Percentiles rank a stretch among this genome's conserved stretches.
These are phyloP conservation scores for Penicillium sp. DNA, from an alignment of 2,329 filamentous ascomycete genomes.

Conservation along the genomic window DNA sequence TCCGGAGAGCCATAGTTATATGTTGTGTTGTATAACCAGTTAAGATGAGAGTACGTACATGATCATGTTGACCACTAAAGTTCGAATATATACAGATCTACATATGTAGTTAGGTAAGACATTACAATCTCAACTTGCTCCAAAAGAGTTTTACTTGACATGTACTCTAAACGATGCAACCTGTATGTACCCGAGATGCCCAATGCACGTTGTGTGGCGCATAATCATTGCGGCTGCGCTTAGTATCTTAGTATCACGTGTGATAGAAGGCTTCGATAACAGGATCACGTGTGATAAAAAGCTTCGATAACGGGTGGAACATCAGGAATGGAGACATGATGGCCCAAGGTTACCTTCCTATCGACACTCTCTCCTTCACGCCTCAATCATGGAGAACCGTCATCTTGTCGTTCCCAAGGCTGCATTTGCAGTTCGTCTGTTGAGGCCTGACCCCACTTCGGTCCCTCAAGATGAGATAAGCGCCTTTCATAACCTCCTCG, in stretches of 20 bases:
- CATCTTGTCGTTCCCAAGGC: slow-evolving; percentile 76
- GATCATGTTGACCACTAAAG: no score
- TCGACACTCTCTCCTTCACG: neutral
- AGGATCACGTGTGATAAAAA: neutral
- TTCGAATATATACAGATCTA: no score
- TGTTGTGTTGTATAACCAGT: no score
- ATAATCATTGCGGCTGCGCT: no score
- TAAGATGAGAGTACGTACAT: no score
- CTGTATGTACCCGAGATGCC: no score
- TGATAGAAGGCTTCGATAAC: slow-evolving; percentile 6
- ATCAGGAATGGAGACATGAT: neutral
- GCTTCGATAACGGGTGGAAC: slow-evolving; percentile 5
- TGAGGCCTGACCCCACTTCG: slow-evolving; percentile 70
- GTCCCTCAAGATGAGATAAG: slow-evolving; percentile 68
- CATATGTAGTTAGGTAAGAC: no score
- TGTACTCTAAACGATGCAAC: no score
- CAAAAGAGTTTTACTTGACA: no score
- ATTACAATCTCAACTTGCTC: no score
- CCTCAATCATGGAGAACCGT: slow-evolving; percentile 59
- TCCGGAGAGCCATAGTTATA: no score
- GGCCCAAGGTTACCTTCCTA: neutral
- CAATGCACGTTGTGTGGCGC: no score
- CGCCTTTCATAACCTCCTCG: slow-evolving; percentile 65
- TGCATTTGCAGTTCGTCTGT: slow-evolving; percentile 69
- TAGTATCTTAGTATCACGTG: neutral